phyloP scores from a whole-genome alignment of 2,329 filamentous ascomycete species.

The Cytospora chrysosperma region DNA sequence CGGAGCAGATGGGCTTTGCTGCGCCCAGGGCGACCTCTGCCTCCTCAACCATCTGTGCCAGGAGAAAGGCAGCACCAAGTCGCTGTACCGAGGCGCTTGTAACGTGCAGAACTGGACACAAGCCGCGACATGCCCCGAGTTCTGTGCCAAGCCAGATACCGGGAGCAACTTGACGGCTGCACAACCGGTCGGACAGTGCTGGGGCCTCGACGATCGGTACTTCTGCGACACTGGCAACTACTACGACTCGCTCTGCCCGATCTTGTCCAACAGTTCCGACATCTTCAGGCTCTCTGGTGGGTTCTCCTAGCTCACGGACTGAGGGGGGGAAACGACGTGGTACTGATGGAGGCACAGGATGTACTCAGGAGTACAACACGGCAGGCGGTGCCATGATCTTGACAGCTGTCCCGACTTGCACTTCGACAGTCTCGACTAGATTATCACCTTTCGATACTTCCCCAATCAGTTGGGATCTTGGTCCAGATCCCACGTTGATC shows the following conservation, averaged over 20 bases:
- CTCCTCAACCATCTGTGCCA: slow-evolving; percentile 13
- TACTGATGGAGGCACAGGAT: slow-evolving; percentile 4
- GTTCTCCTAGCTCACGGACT: background rate
- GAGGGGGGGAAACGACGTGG: background rate
- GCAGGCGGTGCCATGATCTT: background rate
- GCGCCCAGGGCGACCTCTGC: slow-evolving; percentile 7
- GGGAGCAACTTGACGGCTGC: background rate
- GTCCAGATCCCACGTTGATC: background rate
- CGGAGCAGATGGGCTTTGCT: slow-evolving; percentile 9
- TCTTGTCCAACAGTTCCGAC: background rate
- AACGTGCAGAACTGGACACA: slow-evolving; percentile 13
- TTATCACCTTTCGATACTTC: background rate
- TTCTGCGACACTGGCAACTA: background rate
- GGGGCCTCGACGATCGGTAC: background rate
- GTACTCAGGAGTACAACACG: slow-evolving; percentile 1
- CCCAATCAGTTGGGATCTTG: background rate
- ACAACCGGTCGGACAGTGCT: background rate
- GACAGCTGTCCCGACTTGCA: background rate
- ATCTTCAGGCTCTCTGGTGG: background rate
- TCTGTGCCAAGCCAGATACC: background rate
- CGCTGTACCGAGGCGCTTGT: slow-evolving; percentile 9
- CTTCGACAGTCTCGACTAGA: background rate
- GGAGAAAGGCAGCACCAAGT: background rate
- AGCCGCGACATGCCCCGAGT: background rate
- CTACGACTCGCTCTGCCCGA: background rate